Evolutionary conservation across 179 eudicot genomes (phyloP), one percentile per base, ranked within the genome.

Genomic region (Carnegiea gigantea): DNA sequence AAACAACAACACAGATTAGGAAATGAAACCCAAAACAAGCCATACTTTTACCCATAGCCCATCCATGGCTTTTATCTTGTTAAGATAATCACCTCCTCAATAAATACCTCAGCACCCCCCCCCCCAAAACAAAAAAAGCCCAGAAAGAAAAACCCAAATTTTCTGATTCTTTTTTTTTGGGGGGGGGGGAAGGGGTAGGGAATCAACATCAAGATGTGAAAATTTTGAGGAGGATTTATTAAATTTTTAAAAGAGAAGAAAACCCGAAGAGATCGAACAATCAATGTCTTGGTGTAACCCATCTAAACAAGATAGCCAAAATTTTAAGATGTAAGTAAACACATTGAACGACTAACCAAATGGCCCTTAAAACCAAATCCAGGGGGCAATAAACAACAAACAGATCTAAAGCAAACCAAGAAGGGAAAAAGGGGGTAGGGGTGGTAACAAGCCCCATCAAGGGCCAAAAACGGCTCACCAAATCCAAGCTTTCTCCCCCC

Each of bases 1-100:
- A 53, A 24, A 48, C 17, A 59, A 51, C 49, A 1, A 24, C 73
- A 76, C 53, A 28, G 11, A 82, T 82, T 49, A 87, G 76, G 70
- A 60, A 13, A 20, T 12, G 18, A 65, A 26, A 8, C 38, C 30
- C 71, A 10, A 65, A 2, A 13, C 38, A 65, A 11, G 71, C 36
- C 33, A 33, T 33, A 30, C 23, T 70, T 70, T 5, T 70, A 14
- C 46, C n/a, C n/a, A n/a, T n/a, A n/a, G n/a, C n/a, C 73, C 40
- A 70, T 15, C 33, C 46, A 70, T 10, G 18, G 73, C 73, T 70
- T 6, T 11, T 8, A 65, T 26, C 38, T 65, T 65, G 38, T 28
- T 11, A 70, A 30, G 9, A 36, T 67, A 13, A 67, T 26, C 36
- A 70, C 46, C 18, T 13, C 71, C 71, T 15, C 71, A 28, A 67